Conservation (phyloP, 108 stramenopile genomes). For the Pelagomonas calceolata region DNA sequence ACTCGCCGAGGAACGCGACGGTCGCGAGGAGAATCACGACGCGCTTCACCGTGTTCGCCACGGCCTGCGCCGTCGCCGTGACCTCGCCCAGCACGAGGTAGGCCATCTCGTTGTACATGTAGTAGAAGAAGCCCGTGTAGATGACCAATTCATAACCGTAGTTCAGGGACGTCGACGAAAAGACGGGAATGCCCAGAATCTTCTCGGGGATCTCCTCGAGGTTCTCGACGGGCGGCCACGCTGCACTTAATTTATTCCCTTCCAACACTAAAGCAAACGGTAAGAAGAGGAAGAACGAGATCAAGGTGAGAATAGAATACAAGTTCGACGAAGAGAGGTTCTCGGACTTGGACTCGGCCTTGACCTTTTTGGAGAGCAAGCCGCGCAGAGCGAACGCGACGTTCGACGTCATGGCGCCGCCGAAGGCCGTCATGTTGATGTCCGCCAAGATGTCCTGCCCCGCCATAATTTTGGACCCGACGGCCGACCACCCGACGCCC, state of each 20-base stretch:
- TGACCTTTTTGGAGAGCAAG: slow-evolving; percentile 67
- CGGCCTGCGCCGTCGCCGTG: slow-evolving; percentile 68
- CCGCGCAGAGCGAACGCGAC: slow-evolving; percentile 65
- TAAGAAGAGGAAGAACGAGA: slow-evolving; percentile 70
- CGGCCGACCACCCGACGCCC: slow-evolving; percentile 48
- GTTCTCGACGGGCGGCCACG: slow-evolving; percentile 27
- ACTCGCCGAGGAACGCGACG: slow-evolving; percentile 60
- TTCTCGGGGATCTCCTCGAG: slow-evolving; percentile 5
- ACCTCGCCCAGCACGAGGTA: slow-evolving; percentile 76
- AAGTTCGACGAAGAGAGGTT: slow-evolving; percentile 91
- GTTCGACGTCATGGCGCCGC: slow-evolving; percentile 81
- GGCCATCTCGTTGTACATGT: slow-evolving; percentile 91
- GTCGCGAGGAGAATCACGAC: slow-evolving; percentile 76
- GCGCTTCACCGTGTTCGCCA: slow-evolving; percentile 77
- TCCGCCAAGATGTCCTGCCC: slow-evolving; percentile 55
- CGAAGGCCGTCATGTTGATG: slow-evolving; percentile 76
- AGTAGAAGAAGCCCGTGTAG: slow-evolving; percentile 74
- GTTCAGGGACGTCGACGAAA: not conserved
- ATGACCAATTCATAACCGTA: slow-evolving; percentile 4
- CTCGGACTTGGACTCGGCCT: slow-evolving; percentile 64
- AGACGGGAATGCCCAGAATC: slow-evolving; percentile 6
- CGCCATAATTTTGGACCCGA: slow-evolving; percentile 8
- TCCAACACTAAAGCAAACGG: slow-evolving; percentile 74
- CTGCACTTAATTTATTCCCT: slow-evolving; percentile 28
- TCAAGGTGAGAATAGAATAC: slow-evolving; percentile 85